phyloP scores from a whole-genome alignment of 148 eudicot species.

The Vaccinium darrowii region DNA sequence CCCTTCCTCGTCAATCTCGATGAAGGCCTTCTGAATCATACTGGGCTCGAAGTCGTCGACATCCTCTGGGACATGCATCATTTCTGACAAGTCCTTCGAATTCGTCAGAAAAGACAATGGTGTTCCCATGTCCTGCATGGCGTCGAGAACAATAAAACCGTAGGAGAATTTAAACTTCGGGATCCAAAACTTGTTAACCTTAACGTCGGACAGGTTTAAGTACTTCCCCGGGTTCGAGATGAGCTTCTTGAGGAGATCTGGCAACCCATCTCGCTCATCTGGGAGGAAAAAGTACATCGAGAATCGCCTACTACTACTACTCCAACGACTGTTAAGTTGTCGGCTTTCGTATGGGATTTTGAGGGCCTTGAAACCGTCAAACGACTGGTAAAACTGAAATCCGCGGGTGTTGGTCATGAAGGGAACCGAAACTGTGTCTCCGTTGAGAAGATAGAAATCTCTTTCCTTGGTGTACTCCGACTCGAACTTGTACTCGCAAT shows the following conservation, averaged over 20 bases:
- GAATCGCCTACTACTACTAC: constrained; percentile 19
- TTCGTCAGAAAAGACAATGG: no score
- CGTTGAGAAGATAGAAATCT: constrained; percentile 20
- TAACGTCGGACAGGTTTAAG: not conserved
- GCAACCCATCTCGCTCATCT: constrained; percentile 20
- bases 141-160: not conserved
- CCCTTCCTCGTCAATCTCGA: no score
- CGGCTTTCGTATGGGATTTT: constrained; percentile 7
- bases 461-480: not conserved
- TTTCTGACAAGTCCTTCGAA: no score
- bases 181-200: constrained; percentile 3
- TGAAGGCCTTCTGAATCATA: no score
- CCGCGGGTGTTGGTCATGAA: not conserved
- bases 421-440: constrained; percentile 14
- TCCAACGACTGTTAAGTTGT: not conserved
- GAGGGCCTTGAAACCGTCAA: constrained; percentile 8
- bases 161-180: constrained; percentile 21
- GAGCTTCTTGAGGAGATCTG: constrained; percentile 4
- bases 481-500: not conserved
- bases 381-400: not conserved
- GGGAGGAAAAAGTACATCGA: constrained; percentile 22
- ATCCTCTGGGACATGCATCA: no score
- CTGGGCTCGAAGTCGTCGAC: no score
- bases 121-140: not conserved
- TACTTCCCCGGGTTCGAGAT: not conserved